A percentile compares a stretch with the other conserved stretches of the same genome.
phyloP scores from a whole-genome alignment of 352 stramenopile genomes.

The Globisporangium viniferum region DNA sequence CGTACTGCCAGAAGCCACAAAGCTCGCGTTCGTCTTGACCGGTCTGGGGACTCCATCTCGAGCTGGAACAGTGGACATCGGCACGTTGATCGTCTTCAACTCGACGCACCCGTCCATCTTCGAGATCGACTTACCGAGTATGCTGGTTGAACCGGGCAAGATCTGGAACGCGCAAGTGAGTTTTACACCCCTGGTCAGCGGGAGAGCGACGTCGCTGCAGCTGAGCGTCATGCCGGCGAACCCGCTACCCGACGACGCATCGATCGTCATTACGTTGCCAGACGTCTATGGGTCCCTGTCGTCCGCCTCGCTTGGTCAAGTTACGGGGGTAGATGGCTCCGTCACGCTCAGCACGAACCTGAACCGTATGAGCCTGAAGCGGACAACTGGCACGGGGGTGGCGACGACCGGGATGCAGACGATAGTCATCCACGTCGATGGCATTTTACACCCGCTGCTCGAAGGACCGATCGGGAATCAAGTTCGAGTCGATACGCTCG shows the following conservation, averaged over 20 bases:
- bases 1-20: conserved; percentile 1
- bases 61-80: conserved; percentile 17
- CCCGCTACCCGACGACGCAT: conserved; percentile 33
- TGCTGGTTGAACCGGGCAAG: conserved; percentile 26
- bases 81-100: conserved; percentile 23
- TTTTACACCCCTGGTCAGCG: conserved; percentile 34
- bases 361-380: conserved; percentile 26
- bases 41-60: conserved; percentile 13
- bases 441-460: conserved; percentile 40
- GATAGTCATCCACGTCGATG: conserved; percentile 28
- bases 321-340: conserved; percentile 28
- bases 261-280: conserved; percentile 46
- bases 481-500: conserved; percentile 51
- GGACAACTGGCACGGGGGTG: conserved; percentile 20
- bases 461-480: conserved; percentile 49
- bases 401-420: conserved; percentile 23
- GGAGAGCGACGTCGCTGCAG: conserved; percentile 28
- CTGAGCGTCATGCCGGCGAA: conserved; percentile 32
- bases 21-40: conserved; percentile 11
- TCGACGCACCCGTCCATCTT: conserved; percentile 7
- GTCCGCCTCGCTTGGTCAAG: conserved; percentile 18
- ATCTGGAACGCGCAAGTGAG: conserved; percentile 22
- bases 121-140: conserved; percentile 6
- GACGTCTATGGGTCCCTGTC: conserved; percentile 35
- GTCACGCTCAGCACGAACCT: conserved; percentile 17